Base-by-base conservation (phyloP, 176 grass and related monocot genomes). In the Paspalum notatum region DNA sequence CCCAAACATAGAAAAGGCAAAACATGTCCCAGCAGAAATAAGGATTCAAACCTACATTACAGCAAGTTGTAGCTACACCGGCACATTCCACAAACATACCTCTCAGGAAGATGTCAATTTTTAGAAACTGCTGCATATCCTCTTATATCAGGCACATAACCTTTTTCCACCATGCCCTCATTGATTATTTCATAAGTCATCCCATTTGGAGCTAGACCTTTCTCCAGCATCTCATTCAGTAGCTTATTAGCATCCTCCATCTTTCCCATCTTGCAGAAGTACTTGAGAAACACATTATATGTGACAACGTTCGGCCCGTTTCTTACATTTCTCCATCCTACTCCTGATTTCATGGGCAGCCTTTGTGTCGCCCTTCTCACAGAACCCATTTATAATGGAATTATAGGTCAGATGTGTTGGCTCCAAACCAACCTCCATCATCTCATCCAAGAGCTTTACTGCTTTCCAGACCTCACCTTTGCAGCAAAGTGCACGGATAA, bases 211-310 rank as follows among this genome's bases (percentile, higher is more conserved):
- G 93, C 84, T 69, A 91, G 75, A 25, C 92, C 88, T 85, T 87
- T 98, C 84, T 93, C 90, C 76, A 94, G 57, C 86, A 98, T 98
- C 84, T 94, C 92, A 82, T 98, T 98, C 71, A 98, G 68, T 66
- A 94, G 69, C 48, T 82, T 59, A 85, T 93, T 94, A 62, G 92
- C 95, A 65, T 92, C 78, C n/a, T 83, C 76, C 85, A 98, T 89
- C 59, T 93, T 85, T 68, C 88, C 88, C 76, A 84, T 89, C 72
- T 69, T 83, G 57, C 81, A 92, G 71, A 92, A 92, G 78, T 91
- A 85, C 77, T 93, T 91, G 52, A 98, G 94, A 22, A 98, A 80
- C 61, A 91, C 76, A 72, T 98, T 98, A 80, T 91, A 89, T 12
- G 95, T 98, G 26, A 83, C 78, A 16, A 92, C 86, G 86, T 98